phyloP scores from a whole-genome alignment of 2,329 filamentous ascomycete species.

The Cladosporium sp. region DNA sequence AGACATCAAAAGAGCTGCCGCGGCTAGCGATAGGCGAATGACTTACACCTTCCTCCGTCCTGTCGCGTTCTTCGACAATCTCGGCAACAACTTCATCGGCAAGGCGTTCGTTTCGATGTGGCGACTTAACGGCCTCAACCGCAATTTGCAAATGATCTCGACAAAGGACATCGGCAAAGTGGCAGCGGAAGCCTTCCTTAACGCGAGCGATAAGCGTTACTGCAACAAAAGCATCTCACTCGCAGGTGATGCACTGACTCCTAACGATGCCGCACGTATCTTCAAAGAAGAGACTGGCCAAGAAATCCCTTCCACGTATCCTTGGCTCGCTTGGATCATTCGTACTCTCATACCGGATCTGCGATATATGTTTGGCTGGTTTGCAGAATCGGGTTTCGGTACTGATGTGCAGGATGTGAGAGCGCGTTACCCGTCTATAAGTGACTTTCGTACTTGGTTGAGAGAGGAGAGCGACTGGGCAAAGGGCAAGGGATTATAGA shows the following conservation, averaged over 20 bases:
- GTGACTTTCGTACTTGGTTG: conserved; percentile 52
- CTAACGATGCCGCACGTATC: conserved; percentile 45
- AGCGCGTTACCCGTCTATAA: conserved; percentile 47
- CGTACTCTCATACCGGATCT: conserved; percentile 38
- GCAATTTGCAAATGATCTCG: conserved; percentile 41
- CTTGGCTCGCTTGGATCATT: conserved; percentile 17
- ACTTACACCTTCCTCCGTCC: conserved; percentile 63
- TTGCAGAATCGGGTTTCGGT: conserved; percentile 48
- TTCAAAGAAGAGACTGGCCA: conserved; percentile 51
- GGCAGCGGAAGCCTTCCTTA: conserved; percentile 50
- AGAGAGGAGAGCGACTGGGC: conserved; percentile 47
- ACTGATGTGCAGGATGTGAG: conserved; percentile 47
- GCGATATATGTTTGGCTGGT: conserved; percentile 47
- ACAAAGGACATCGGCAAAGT: conserved; percentile 51
- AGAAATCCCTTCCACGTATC: conserved; percentile 43
- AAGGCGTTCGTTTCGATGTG: conserved; percentile 51
- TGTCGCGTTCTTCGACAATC: conserved; percentile 64
- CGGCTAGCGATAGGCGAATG: conserved; percentile 47
- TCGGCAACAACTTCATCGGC: conserved; percentile 48
- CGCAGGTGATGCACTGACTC: conserved; percentile 55
- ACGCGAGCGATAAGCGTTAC: conserved; percentile 43
- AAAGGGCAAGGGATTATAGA: conserved; percentile 16
- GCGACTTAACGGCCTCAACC: conserved; percentile 29
- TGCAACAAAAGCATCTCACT: conserved; percentile 48
- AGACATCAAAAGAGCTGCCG: conserved; percentile 36